Evolutionary conservation across 1,284 basidiomycete genomes (phyloP), one percentile per base, ranked within the genome.

Genomic region (Wolfiporia cocos): DNA sequence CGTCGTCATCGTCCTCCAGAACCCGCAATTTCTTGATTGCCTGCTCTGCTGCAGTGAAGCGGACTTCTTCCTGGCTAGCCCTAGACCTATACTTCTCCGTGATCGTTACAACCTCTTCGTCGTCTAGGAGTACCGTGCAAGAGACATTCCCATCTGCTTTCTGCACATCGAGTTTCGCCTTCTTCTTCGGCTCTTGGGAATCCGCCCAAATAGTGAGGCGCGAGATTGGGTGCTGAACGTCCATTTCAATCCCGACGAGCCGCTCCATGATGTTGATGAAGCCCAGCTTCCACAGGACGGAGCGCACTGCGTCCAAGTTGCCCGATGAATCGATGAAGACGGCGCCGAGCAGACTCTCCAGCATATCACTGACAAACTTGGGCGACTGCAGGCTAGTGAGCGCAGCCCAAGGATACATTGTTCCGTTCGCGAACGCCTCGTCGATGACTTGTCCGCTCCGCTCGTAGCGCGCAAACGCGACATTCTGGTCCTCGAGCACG

Each of bases 301-400:
- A 49, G 14, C 69, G 71, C 22, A 79, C 73, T 9, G 66, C 65
- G 14, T 73, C 68, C 28, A 92, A 64, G 44, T 78, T 59, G 15
- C 86, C 88, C 1, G 57, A 58, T 1, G 78, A 76, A 60, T 95
- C 92, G 26, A 92, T 70, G 51, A 82, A 87, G 10, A 90, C 78
- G 0, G 88, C 89, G 4, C 91, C 91, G 20, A 94, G 67, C 18
- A 92, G 54, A 40, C 84, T 84, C 64, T 95, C 91, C 22, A 92
- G 61, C 57, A 84, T 78, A 61, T 89, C 85, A 49, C 79, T 83
- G 51, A 86, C 68, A 55, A 87, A 77, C 53, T 91, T 92, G 1
- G 88, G 84, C 1, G 88, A 82, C 57, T 89, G 83, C 38, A 87
- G 68, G 23, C 77, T 71, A 41, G 81, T 78, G 22, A 86, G 66